These are phyloP conservation scores for Pyricularia grisea DNA, from an alignment of 2,329 filamentous ascomycete species.

Conservation along the genomic window DNA sequence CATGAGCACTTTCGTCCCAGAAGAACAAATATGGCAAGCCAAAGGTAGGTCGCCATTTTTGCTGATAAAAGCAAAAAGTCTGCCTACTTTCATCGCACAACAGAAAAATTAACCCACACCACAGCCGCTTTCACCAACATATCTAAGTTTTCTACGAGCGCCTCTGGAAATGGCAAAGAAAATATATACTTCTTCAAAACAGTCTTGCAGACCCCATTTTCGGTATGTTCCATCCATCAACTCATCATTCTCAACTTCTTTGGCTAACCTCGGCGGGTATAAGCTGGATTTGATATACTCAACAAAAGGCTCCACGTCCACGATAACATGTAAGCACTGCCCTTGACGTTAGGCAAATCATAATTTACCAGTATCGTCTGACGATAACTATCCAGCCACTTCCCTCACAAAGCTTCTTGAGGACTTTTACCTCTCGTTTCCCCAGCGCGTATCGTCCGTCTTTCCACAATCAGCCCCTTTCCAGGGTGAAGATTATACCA, in stretches of 20 bases:
- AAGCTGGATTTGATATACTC: slow-evolving; percentile 1
- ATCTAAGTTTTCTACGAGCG: slow-evolving; percentile 26
- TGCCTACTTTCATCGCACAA: slow-evolving; percentile 20
- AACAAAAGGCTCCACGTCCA: slow-evolving; percentile 53
- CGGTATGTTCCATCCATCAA: not conserved
- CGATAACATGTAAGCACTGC: slow-evolving; percentile 77
- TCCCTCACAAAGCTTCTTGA: slow-evolving; percentile 32
- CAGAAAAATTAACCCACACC: slow-evolving; percentile 36
- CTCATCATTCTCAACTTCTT: not conserved
- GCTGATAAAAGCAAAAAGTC: slow-evolving; percentile 24
- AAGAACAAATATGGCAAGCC: slow-evolving; percentile 56
- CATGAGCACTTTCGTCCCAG: slow-evolving; percentile 45
- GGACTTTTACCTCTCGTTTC: not conserved
- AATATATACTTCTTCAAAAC: slow-evolving; percentile 60
- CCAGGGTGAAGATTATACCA: slow-evolving; percentile 56
- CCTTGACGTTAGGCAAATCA: slow-evolving; percentile 49
- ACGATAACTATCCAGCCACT: slow-evolving; percentile 58
- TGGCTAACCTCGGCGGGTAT: not conserved
- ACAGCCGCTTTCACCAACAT: slow-evolving; percentile 70
- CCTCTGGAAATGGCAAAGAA: slow-evolving; percentile 26
- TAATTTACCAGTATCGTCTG: slow-evolving; percentile 46
- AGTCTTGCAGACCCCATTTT: slow-evolving; percentile 52
- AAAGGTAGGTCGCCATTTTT: slow-evolving; percentile 38
- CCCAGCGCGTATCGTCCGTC: slow-evolving; percentile 18
- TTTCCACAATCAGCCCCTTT: slow-evolving; percentile 68